These are phyloP conservation scores for Pueraria montana DNA, from an alignment of 306 rosid genomes.

Conservation along the genomic window DNA sequence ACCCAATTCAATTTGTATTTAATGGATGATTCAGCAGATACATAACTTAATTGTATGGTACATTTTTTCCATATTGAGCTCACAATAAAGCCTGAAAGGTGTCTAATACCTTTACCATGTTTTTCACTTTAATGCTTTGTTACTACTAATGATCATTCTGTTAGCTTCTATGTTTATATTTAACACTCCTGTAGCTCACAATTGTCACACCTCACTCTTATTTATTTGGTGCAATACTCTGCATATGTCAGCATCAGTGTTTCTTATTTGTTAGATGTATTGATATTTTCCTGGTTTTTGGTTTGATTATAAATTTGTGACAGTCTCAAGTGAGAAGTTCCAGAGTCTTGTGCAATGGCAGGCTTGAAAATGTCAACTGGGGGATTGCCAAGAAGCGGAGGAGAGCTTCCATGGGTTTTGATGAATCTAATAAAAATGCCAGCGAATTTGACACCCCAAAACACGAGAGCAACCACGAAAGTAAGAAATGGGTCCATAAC, in stretches of 20 bases:
- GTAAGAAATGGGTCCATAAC: constrained; percentile 46
- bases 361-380: constrained; percentile 52
- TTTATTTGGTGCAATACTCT: constrained; percentile 38
- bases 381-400: constrained; percentile 51
- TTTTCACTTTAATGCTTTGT: constrained; percentile 24
- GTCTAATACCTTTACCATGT: constrained; percentile 4
- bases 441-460: constrained; percentile 34
- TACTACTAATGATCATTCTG: constrained; percentile 32
- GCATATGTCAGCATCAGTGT: background rate
- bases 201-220: constrained; percentile 13
- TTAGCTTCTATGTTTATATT: constrained; percentile 7
- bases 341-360: constrained; percentile 48
- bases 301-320: constrained; percentile 44
- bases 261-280: constrained; percentile 38
- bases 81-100: constrained; percentile 15
- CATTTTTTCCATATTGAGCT: constrained; percentile 18
- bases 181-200: constrained; percentile 6
- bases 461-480: constrained; percentile 30
- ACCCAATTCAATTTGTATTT: background rate
- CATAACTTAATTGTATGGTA: background rate
- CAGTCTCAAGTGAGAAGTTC: constrained; percentile 65
- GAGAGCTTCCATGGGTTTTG: constrained; percentile 43
- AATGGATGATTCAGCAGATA: constrained; percentile 2
- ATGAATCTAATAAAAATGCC: constrained; percentile 47
- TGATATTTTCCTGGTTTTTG: constrained; percentile 36